Percentiles rank a stretch among this genome's conserved stretches.
These are phyloP conservation scores for Emericellopsis atlantica DNA, from an alignment of 2,329 filamentous ascomycete genomes.

Conservation along the genomic window DNA sequence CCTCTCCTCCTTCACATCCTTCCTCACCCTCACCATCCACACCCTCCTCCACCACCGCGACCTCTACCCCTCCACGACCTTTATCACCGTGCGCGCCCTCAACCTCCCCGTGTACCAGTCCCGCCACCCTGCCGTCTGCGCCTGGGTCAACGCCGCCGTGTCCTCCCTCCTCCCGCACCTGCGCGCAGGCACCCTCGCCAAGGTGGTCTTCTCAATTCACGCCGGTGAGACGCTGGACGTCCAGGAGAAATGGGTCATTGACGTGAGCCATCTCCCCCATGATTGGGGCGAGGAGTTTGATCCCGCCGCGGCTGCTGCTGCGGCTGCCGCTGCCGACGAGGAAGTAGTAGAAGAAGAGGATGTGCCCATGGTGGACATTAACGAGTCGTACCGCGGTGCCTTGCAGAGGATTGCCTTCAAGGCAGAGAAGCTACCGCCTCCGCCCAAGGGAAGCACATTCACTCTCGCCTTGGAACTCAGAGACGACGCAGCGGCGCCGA, in stretches of 20 bases:
- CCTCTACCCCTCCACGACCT: conserved; percentile 68
- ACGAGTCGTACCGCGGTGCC: conserved; percentile 60
- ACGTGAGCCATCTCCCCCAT: conserved; percentile 36
- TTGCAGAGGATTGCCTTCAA: conserved; percentile 50
- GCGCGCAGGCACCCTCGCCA: conserved; percentile 56
- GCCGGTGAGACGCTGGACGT: conserved; percentile 23
- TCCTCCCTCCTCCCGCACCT: conserved; percentile 28
- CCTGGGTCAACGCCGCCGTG: conserved; percentile 75
- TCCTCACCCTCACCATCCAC: conserved; percentile 74
- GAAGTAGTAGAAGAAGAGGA: conserved; percentile 11
- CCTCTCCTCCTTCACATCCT: conserved; percentile 60
- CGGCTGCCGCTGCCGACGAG: conserved; percentile 19
- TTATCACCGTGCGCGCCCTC: conserved; percentile 68
- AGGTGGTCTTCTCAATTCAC: conserved; percentile 36
- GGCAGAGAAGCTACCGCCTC: conserved; percentile 38
- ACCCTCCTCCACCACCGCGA: conserved; percentile 72
- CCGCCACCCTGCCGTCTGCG: conserved; percentile 73
- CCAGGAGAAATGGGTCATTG: conserved; percentile 51
- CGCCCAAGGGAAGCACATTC: conserved; percentile 59
- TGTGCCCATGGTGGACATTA: conserved; percentile 44
- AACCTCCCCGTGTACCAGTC: conserved; percentile 77
- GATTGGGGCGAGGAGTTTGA: conserved; percentile 19
- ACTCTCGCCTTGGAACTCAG: conserved; percentile 64
- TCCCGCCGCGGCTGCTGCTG: conserved; percentile 13
- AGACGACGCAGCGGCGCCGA: conserved; percentile 43